phyloP scores from a whole-genome alignment of 208 protist genomes.

The Willaertia magna region DNA sequence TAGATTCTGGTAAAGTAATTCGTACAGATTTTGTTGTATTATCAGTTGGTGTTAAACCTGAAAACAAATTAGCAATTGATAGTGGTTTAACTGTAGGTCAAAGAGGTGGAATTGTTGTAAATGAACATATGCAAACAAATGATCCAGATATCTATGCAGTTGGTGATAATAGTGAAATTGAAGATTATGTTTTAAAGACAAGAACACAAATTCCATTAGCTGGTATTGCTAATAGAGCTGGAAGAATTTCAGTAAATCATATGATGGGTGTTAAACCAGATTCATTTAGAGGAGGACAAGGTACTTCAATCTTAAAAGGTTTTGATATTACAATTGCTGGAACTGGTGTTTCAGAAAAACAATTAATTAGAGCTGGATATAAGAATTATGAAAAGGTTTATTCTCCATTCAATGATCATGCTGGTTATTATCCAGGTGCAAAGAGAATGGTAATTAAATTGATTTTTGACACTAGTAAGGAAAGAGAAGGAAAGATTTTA shows the following conservation, averaged over 20 bases:
- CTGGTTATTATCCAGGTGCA: conserved; percentile 32
- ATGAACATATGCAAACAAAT: conserved; percentile 32
- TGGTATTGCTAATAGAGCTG: conserved; percentile 33
- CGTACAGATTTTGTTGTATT: conserved; percentile 30
- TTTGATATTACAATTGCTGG: conserved; percentile 21
- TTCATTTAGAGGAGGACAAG: background rate
- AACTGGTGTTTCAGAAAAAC: conserved; percentile 26
- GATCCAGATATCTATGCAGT: conserved; percentile 34
- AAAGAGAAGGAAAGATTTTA: conserved; percentile 22
- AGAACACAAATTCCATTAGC: conserved; percentile 23
- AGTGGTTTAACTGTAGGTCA: conserved; percentile 21
- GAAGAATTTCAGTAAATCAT: conserved; percentile 12
- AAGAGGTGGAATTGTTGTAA: conserved; percentile 25
- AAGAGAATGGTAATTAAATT: conserved; percentile 31
- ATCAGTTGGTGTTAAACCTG: conserved; percentile 35
- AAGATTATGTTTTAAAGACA: conserved; percentile 5
- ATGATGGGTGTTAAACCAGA: background rate
- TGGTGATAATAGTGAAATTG: conserved; percentile 35
- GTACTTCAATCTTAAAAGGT: background rate
- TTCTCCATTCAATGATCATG: conserved; percentile 24
- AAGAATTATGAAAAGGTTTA: conserved; percentile 15
- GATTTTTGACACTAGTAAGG: conserved; percentile 15
- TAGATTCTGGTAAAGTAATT: background rate
- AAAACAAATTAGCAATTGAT: conserved; percentile 30
- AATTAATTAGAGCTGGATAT: background rate